Evolutionary conservation across 2,329 filamentous ascomycete genomes (phyloP).

Genomic region (Fusarium abutilonis): DNA sequence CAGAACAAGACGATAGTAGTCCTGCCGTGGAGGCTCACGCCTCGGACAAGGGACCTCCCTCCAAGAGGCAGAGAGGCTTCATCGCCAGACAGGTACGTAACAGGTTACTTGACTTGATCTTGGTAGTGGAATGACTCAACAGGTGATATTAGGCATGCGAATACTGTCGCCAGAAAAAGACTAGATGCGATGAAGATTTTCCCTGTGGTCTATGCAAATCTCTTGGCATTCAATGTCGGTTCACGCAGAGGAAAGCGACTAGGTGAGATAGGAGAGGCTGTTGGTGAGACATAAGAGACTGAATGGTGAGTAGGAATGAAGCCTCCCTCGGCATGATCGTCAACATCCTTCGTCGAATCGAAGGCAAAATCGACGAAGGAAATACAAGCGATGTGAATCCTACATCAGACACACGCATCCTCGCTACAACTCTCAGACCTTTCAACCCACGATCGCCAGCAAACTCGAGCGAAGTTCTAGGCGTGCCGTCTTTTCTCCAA

Average conservation of each 20-base stretch:
- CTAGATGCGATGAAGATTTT: slow-evolving; percentile 35
- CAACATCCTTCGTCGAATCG: slow-evolving; percentile 33
- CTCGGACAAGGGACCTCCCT: slow-evolving; percentile 26
- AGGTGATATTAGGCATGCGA: slow-evolving; percentile 24
- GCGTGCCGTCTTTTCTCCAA: slow-evolving; percentile 17
- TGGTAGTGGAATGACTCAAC: slow-evolving; percentile 1
- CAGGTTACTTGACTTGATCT: accelerated
- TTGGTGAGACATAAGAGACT: background rate
- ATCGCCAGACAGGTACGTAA: slow-evolving; percentile 30
- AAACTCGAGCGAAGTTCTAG: slow-evolving; percentile 32
- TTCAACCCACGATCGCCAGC: slow-evolving; percentile 22
- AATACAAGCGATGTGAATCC: background rate
- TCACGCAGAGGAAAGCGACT: slow-evolving; percentile 25
- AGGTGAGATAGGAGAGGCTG: background rate
- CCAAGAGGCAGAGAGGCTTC: slow-evolving; percentile 28
- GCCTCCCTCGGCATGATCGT: slow-evolving; percentile 36
- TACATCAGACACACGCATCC: background rate
- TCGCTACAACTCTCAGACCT: background rate
- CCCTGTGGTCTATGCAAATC: slow-evolving; percentile 31
- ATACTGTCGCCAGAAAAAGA: slow-evolving; percentile 36
- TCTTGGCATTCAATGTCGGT: slow-evolving; percentile 24
- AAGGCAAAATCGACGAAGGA: slow-evolving; percentile 31
- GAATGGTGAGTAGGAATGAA: slow-evolving; percentile 16
- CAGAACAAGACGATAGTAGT: slow-evolving; percentile 25
- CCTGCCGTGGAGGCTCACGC: slow-evolving; percentile 7